These are phyloP conservation scores for Tilletia walkeri DNA, from an alignment of 1,284 basidiomycete genomes.

Conservation along the genomic window DNA sequence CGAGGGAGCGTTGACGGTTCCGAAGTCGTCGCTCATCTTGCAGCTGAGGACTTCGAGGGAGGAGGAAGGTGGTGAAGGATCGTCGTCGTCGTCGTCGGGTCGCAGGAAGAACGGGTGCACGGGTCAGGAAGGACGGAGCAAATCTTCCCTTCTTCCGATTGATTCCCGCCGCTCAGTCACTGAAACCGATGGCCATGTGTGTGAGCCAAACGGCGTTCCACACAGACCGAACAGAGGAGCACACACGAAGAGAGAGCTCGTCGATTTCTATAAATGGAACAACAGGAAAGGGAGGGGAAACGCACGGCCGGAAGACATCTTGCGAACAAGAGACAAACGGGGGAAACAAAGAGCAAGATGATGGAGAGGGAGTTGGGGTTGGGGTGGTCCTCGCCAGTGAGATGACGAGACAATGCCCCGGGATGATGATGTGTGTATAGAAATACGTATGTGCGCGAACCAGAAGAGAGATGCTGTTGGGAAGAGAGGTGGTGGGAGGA, in stretches of 20 bases:
- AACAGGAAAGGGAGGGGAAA: too few species aligned
- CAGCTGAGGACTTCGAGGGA: neutral
- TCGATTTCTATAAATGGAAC: too few species aligned
- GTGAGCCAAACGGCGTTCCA: neutral
- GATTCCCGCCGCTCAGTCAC: neutral
- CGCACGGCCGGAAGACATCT: too few species aligned
- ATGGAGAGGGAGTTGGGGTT: too few species aligned
- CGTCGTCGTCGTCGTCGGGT: neutral
- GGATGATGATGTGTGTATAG: too few species aligned
- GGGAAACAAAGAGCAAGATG: too few species aligned
- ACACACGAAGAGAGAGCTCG: neutral
- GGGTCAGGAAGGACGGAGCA: neutral
- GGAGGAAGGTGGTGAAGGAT: neutral
- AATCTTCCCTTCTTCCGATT: constrained; percentile 8
- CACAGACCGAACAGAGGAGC: neutral
- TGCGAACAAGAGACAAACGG: too few species aligned
- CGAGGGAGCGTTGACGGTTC: constrained; percentile 20
- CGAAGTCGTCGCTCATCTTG: constrained; percentile 19
- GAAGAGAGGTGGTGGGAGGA: neutral
- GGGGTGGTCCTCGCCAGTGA: too few species aligned
- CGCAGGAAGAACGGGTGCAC: neutral
- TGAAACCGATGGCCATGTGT: neutral
- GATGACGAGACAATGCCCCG: too few species aligned
- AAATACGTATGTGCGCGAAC: too few species aligned
- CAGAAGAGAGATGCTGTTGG: neutral